Base-by-base conservation (phyloP, 2,329 filamentous ascomycete genomes). In the Cordyceps militaris region DNA sequence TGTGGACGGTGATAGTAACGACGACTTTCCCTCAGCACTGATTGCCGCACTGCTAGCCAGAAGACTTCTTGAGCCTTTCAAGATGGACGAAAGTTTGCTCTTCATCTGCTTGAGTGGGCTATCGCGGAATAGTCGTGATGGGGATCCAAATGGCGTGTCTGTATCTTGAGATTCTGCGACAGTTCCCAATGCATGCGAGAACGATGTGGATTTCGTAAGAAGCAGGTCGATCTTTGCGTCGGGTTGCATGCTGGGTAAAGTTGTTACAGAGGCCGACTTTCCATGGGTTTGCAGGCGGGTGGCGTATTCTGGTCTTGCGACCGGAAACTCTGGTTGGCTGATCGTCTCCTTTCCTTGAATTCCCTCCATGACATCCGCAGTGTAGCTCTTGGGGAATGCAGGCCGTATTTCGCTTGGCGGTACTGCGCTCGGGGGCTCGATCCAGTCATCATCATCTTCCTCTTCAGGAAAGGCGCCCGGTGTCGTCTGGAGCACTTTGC, bases 21-120 rank as follows among this genome's bases (percentile, higher is more conserved):
- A 79, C 0, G 78, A 76, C 63, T 85, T 86, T 8, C 81, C 80
- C 63, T 86, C 83, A 0, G 83, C 83, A 63, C 82, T 86, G 38
- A 82, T 73, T 16, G 79, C 82, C 3, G 83, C 83, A 63, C 83
- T 93, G 63, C 88, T 95, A 19, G 87, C 90, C 61, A 97, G 86
- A 50, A 97, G 82, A 14, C 87, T 89, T 70, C 89, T 93, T 4
- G 92, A 94, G 57, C 87, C 89, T 72, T 91, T 92, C 65, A 97
- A 78, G 60, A 96, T 91, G 10, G 92, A 96, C 48, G 93, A 95
- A 49, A 97, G 78, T 69, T 91, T 95, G 67, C 89, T 90, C 74
- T 96, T 97, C 28, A 94, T 92, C 53, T 94, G 91, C 71, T 92
- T 96, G 59, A 97, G 73, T 5, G 91, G 91, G 59, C 88, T 93